Base-by-base conservation (phyloP, 179 eudicot species). In the Sideroxylon spinosum region DNA sequence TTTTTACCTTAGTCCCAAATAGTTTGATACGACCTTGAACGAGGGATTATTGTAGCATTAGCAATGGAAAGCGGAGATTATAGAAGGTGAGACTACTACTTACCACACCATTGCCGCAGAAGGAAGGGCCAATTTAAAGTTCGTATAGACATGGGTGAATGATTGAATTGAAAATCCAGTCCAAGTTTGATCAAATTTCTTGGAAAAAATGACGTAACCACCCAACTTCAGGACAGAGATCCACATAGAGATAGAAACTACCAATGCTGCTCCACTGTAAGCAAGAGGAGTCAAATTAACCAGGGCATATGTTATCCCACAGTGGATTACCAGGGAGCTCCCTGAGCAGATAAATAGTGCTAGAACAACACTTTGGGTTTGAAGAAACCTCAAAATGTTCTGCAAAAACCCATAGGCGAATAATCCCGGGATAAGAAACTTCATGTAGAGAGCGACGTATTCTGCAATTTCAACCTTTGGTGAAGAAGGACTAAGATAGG, bases 81-180 rank as follows among this genome's bases (percentile, higher is more conserved):
- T 12, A 68, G 8, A 68, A 68, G 13, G 4, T 29, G 5, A 62
- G 12, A 52, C 5, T 0, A 52, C 5, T 0, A 80, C 91, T 85
- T 37, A 91, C 97, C 97, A 92, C 17, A 92, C 93, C 97, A 92
- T 92, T 28, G 91, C 97, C 28, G 95, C 97, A 64, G 95, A 92
- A 76, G 97, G 93, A 29, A 92, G 75, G 5, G 95, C 93, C 76
- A 92, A 71, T 66, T 87, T 91, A 78, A 91, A 77, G 72, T 71
- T 85, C 6, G 71, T 5, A 48, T 80, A 17, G 32, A 92, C 79
- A 78, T 86, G 76, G 44, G 6, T 1, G 44, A 37, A 37, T 3
- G 44, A 37, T 37, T 37, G 3, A 37, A 3, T 0, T 1, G 88
- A 86, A 2, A 91, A 77, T 0, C 95, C 93, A 23, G 44, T 71